These are phyloP conservation scores for Ramicandelaber brevisporus DNA, from an alignment of 192 early-diverging fungal genomes.

Conservation along the genomic window DNA sequence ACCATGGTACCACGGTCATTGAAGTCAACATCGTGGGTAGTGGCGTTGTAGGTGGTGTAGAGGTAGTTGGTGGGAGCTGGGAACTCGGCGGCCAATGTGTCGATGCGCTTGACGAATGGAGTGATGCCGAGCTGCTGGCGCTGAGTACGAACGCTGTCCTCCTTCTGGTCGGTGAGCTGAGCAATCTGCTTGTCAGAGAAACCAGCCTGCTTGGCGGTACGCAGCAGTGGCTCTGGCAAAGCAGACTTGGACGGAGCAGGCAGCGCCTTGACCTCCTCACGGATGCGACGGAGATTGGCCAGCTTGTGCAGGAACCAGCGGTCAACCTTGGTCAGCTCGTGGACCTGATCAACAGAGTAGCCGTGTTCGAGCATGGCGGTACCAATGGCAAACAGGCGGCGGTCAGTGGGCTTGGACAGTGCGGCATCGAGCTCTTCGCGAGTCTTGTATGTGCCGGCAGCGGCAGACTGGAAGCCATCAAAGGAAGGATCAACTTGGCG, in stretches of 20 bases:
- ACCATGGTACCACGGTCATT: constrained; percentile 82
- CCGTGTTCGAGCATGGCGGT: constrained; percentile 53
- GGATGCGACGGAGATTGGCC: constrained; percentile 44
- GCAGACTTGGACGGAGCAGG: constrained; percentile 20
- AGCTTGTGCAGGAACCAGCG: constrained; percentile 80
- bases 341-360: constrained; percentile 50
- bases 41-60: constrained; percentile 94
- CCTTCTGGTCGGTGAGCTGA: constrained; percentile 15
- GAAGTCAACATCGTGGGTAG: constrained; percentile 62
- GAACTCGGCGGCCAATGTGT: constrained; percentile 90
- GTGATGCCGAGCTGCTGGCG: constrained; percentile 52
- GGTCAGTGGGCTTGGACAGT: constrained; percentile 50
- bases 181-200: constrained; percentile 84
- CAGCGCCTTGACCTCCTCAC: constrained; percentile 17
- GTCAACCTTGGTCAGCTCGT: constrained; percentile 68
- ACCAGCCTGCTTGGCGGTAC: constrained; percentile 58
- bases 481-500: constrained; percentile 86
- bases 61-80: constrained; percentile 90
- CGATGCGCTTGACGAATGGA: constrained; percentile 83
- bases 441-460: constrained; percentile 6
- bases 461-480: constrained; percentile 43
- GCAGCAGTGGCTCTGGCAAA: constrained; percentile 22
- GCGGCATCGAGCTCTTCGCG: constrained; percentile 28
- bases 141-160: constrained; percentile 40
- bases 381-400: constrained; percentile 56